Evolutionary conservation across 768 basidiomycete genomes (phyloP).

Genomic region (Baorangia bicolor): DNA sequence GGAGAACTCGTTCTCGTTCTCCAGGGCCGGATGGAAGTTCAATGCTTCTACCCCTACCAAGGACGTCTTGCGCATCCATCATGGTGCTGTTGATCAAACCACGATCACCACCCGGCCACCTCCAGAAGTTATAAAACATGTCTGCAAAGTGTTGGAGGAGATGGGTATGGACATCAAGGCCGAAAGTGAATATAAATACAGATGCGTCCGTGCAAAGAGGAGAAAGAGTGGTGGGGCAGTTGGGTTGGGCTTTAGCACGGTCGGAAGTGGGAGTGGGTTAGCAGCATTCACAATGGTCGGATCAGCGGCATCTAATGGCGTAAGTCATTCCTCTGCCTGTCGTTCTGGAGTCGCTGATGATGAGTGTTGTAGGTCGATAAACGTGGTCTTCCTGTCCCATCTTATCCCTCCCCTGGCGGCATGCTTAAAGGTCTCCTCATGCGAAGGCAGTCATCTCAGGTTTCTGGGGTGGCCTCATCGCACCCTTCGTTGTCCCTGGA

Average conservation of each 20-base stretch:
- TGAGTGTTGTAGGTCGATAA: slow-evolving; percentile 67
- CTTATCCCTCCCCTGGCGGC: slow-evolving; percentile 66
- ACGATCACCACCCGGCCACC: slow-evolving; percentile 84
- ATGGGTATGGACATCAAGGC: slow-evolving; percentile 90
- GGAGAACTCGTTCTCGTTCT: slow-evolving; percentile 37
- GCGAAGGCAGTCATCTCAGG: slow-evolving; percentile 88
- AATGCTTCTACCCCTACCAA: slow-evolving; percentile 34
- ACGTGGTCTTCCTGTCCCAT: slow-evolving; percentile 83
- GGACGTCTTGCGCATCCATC: slow-evolving; percentile 75
- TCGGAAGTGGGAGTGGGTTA: slow-evolving; percentile 44
- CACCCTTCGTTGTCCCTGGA: slow-evolving; percentile 53
- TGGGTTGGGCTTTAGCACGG: slow-evolving; percentile 43
- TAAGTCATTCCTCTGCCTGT: slow-evolving; percentile 40
- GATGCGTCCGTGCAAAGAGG: slow-evolving; percentile 79
- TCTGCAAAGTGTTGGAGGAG: slow-evolving; percentile 72
- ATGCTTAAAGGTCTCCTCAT: slow-evolving; percentile 88
- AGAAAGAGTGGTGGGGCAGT: slow-evolving; percentile 51
- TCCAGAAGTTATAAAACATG: slow-evolving; percentile 84
- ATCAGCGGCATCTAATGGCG: slow-evolving; percentile 83
- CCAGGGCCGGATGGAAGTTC: slow-evolving; percentile 38
- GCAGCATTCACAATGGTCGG: slow-evolving; percentile 79
- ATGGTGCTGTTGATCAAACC: slow-evolving; percentile 88
- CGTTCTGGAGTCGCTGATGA: slow-evolving; percentile 8
- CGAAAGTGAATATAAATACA: slow-evolving; percentile 89
- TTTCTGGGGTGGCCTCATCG: slow-evolving; percentile 38